Evolutionary conservation across 768 basidiomycete genomes (phyloP).

Genomic region (Ramaria rubella): DNA sequence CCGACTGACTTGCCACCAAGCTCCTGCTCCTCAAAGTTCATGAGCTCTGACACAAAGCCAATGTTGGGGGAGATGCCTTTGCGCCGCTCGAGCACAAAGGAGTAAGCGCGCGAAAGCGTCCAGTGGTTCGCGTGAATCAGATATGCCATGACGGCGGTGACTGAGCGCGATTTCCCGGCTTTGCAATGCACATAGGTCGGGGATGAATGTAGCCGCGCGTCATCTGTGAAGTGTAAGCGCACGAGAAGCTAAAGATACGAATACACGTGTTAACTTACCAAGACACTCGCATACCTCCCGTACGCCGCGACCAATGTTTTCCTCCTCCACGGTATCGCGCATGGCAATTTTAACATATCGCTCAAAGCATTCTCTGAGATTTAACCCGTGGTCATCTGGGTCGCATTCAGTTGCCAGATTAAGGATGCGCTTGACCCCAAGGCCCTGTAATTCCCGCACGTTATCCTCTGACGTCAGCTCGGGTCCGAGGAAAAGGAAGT

Average conservation of each 20-base stretch:
- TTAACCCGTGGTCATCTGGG: slow-evolving; percentile 65
- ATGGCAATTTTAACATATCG: slow-evolving; percentile 84
- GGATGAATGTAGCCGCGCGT: slow-evolving; percentile 81
- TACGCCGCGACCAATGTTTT: slow-evolving; percentile 74
- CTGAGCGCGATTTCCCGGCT: slow-evolving; percentile 91
- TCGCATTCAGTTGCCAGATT: slow-evolving; percentile 92
- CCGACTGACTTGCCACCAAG: slow-evolving; percentile 71
- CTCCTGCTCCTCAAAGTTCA: slow-evolving; percentile 93
- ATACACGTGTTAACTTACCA: slow-evolving; percentile 49
- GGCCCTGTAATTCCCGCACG: slow-evolving; percentile 59
- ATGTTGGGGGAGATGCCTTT: slow-evolving; percentile 97
- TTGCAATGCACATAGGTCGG: slow-evolving; percentile 95
- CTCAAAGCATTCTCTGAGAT: slow-evolving; percentile 65
- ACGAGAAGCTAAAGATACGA: neutral
- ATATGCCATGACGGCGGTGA: slow-evolving; percentile 95
- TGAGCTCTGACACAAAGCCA: slow-evolving; percentile 94
- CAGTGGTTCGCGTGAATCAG: slow-evolving; percentile 97
- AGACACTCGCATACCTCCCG: slow-evolving; percentile 80
- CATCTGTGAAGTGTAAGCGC: slow-evolving; percentile 46
- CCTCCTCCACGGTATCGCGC: slow-evolving; percentile 94
- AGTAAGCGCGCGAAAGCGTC: slow-evolving; percentile 87
- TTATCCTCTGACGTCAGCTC: slow-evolving; percentile 73
- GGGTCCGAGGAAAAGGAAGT: slow-evolving; percentile 87
- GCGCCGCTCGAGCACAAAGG: slow-evolving; percentile 85
- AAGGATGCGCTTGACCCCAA: slow-evolving; percentile 82